Base-by-base conservation (phyloP, 805 yeast species). In the Scheffersomyces amazonensis region DNA sequence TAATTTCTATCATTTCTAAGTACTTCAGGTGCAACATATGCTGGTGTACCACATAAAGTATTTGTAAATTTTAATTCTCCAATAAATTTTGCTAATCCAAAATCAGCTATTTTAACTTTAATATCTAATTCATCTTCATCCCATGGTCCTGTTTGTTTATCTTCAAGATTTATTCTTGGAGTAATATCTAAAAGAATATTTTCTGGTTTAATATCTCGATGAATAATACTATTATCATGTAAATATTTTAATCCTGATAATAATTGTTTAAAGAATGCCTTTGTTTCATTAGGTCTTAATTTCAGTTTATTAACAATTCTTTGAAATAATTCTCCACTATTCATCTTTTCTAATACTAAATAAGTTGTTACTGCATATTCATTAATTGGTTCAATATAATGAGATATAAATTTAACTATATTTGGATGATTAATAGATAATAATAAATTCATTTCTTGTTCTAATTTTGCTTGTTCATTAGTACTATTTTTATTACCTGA, bases 1-100 rank as follows among this genome's bases (percentile, higher is more conserved):
- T 86, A 86, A 47, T 72, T 69, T 22, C 82, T 58, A 9, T 73
- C 69, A 57, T 80, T 79, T 12, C 57, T 67, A 20, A 78, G 50
- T 5, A 86, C 83, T 52, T 86, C 95, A 0, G 95, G 95, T 0
- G 93, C 93, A 15, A 86, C 93, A 53, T 86, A 86, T 0, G 91
- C 88, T 0, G 95, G 95, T 0, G 95, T 86, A 2, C 95, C 95
- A 62, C 95, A 86, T 29, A 86, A 59, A 0, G 95, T 86, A 48
- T 80, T 80, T 8, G 95, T 83, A 53, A 83, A 83, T 43, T 80
- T 76, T 45, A 78, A 62, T 48, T 83, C 88, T 5, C 91, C 91
- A 31, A 85, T 74, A 46, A 76, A 76, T 54, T 78, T 78, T 3
- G 83, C 83, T 30, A 78, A 58, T 0, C 96, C 96, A 60, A 86